Percentiles rank a stretch among this genome's conserved stretches.
phyloP scores from a whole-genome alignment of 2,329 filamentous ascomycete genomes.

The Calonectria montana region DNA sequence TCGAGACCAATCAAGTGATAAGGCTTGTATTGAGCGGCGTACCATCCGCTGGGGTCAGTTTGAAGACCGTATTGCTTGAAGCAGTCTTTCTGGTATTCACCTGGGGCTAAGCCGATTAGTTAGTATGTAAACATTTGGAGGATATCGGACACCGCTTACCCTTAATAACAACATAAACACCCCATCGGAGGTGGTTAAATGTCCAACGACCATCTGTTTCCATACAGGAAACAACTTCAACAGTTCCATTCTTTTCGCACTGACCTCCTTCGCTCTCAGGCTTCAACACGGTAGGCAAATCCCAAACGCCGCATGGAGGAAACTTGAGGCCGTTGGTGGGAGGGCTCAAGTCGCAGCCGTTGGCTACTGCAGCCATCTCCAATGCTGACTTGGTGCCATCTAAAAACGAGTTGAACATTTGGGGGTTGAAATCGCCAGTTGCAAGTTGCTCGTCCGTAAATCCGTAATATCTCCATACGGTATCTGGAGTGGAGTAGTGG shows the following conservation, averaged over 20 bases:
- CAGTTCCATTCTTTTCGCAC: conserved; percentile 53
- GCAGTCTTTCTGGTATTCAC: conserved; percentile 54
- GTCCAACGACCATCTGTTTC: conserved; percentile 55
- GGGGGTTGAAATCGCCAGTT: conserved; percentile 56
- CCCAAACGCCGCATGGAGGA: conserved; percentile 56
- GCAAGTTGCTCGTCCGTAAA: conserved; percentile 57
- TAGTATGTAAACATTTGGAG: background rate
- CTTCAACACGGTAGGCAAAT: conserved; percentile 54
- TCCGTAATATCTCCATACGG: conserved; percentile 59
- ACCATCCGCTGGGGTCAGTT: conserved; percentile 52
- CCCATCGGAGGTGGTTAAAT: conserved; percentile 55
- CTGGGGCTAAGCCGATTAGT: conserved; percentile 39
- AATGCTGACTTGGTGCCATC: conserved; percentile 60
- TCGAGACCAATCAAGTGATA: conserved; percentile 61
- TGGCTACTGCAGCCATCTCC: conserved; percentile 61
- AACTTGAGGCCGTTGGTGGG: conserved; percentile 55
- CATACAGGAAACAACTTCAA: conserved; percentile 58
- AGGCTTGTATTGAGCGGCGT: conserved; percentile 58
- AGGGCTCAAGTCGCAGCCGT: conserved; percentile 55
- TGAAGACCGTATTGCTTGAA: conserved; percentile 58
- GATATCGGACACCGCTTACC: conserved; percentile 6
- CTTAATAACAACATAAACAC: conserved; percentile 58
- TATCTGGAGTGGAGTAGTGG: conserved; percentile 58
- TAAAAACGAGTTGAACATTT: conserved; percentile 62
- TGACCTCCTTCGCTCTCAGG: conserved; percentile 55